Base-by-base conservation (phyloP, 306 rosid species). In the Ochetophila trinervis region DNA sequence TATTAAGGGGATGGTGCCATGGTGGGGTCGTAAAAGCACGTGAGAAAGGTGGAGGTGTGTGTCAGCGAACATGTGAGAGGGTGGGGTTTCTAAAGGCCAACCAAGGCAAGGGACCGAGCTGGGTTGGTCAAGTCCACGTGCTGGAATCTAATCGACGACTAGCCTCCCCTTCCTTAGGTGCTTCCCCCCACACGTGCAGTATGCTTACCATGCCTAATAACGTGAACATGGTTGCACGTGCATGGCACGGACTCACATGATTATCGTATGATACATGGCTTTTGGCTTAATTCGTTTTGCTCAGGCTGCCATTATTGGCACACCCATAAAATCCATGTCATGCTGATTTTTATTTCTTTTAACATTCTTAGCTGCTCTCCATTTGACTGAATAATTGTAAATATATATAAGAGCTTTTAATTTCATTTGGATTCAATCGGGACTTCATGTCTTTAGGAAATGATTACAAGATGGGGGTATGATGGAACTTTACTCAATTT, bases 61-160 rank as follows among this genome's bases (percentile, higher is more conserved):
- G 89, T 91, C 96, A 91, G 98, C 76, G 76, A 83, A 69, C 96
- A 91, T 91, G 96, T 91, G 91, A 80, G 65, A 57, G 53, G 85
- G 79, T 74, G 76, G 21, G 81, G 54, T 59, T 67, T 8, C 20
- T 55, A 65, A 62, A 58, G 64, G 66, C 84, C 81, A 69, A 75
- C 87, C 32, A 27, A 27, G 32, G 32, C 32, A 27, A 27, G 66
- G 58, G 62, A 72, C 69, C 27, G 20, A 53, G 34, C 59, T 17
- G 36, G 34, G 15, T 63, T 55, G 70, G 80, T 79, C 76, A 69
- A 79, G 72, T 71, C 82, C 82, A 77, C 74, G 80, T 70, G 71
- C 70, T 0, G 56, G 79, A 81, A 79, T 79, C 83, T 68, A 27
- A 16, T 66, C 56, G 68, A 67, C 47, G 51, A 68, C 62, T 40